Percentiles rank a stretch among this genome's conserved stretches.
Conservation (phyloP, 1,284 basidiomycete genomes). For the Rhodotorula mucilaginosa region DNA sequence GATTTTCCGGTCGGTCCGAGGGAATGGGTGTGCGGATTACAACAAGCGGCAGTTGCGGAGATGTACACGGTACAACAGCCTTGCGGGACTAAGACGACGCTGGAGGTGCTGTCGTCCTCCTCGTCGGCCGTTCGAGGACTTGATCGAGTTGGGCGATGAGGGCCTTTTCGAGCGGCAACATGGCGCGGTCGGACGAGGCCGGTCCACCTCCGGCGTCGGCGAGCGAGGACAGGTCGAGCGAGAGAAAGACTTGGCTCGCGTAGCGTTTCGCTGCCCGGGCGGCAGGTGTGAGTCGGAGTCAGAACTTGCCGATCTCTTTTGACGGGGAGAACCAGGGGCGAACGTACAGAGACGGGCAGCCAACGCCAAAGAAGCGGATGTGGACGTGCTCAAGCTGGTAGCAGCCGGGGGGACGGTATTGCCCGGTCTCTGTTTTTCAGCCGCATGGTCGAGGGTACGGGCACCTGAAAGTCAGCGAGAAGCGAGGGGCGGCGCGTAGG, state of each 20-base stretch:
- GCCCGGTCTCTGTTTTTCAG: constrained; percentile 9
- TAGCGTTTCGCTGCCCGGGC: constrained; percentile 30
- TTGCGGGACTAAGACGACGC: background rate
- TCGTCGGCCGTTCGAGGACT: constrained; percentile 6
- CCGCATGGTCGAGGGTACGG: background rate
- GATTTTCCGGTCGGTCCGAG: too few species aligned
- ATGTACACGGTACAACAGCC: too few species aligned
- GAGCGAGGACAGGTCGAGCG: constrained; percentile 33
- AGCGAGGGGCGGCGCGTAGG: too few species aligned
- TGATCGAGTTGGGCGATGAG: constrained; percentile 26
- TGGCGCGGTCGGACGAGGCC: constrained; percentile 3
- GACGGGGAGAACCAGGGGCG: too few species aligned
- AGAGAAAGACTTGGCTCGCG: constrained; percentile 35
- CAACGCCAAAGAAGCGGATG: constrained; percentile 15
- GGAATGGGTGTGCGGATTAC: too few species aligned
- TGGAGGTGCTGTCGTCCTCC: background rate
- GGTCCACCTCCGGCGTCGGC: constrained; percentile 8
- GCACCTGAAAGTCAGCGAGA: background rate
- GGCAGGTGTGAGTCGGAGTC: background rate
- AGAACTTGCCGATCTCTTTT: background rate
- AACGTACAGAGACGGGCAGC: constrained; percentile 12
- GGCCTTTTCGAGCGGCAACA: constrained; percentile 27
- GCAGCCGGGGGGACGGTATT: background rate
- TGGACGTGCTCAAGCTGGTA: constrained; percentile 14
- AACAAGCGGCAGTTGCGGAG: too few species aligned